Base-by-base conservation (phyloP, 1,284 basidiomycete genomes). In the Puccinia coronata region DNA sequence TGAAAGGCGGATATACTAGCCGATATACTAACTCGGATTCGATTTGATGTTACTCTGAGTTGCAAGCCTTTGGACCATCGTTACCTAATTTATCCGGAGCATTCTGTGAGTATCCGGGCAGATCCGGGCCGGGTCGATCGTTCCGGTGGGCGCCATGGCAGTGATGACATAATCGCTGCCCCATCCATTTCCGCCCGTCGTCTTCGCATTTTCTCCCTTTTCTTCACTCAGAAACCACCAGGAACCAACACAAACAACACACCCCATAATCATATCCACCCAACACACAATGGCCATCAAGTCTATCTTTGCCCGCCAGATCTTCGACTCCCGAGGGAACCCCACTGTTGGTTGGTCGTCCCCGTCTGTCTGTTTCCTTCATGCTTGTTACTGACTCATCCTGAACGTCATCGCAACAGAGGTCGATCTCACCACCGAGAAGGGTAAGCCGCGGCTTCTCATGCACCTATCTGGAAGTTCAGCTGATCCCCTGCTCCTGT, bases 261-360 rank as follows among this genome's bases (percentile, higher is more conserved):
- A 11, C 49, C 14, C 25, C 3, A 67, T 25, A 43, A 39, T 23
- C 20, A 23, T n/a, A n/a, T n/a, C n/a, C n/a, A n/a, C n/a, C n/a
- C n/a, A n/a, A n/a, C n/a, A 14, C 34, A 41, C 49, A 43, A 83
- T 83, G 83, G 75, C 83, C 57, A 81, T 82, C 82, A 82, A 79
- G 47, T 79, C 82, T 47, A 82, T 83, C 70, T 79, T 83, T 81
- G 82, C 83, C 67, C 81, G 83, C 63, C 82, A 96, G 93, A 96
- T 96, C 91, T 96, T 96, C 87, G 94, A 96, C 90, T 96, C 94
- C 86, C 93, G 94, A 86, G 94, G 94, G 86, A 84, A 86, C 72
- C 82, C 51, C 28, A 57, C 59, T 36, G 69, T 73, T 70, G 67
- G 63, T 81, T 31, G 55, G 63, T 74, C 39, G 69, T 16, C 67